Percentiles rank a stretch among this genome's conserved stretches.
Evolutionary conservation across 2,329 filamentous ascomycete species (phyloP).

Genomic region (Scleromitrula shiraiana): DNA sequence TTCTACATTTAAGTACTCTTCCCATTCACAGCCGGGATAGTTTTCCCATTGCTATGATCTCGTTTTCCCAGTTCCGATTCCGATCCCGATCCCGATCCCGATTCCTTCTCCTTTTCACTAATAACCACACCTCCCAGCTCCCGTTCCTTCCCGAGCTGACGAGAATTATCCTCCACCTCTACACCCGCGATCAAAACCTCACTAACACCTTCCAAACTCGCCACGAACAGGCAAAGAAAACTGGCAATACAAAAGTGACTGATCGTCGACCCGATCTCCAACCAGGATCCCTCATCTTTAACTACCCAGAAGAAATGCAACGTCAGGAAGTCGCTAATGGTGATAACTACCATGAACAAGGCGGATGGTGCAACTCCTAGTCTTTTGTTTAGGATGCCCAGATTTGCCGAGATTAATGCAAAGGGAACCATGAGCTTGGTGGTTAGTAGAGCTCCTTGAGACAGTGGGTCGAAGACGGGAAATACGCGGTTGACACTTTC

Average conservation of each 20-base stretch:
- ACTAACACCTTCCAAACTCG: conserved; percentile 76
- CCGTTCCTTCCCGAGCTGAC: conserved; percentile 23
- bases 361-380: conserved; percentile 80
- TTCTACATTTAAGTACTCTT: conserved; percentile 4
- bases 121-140: conserved; percentile 21
- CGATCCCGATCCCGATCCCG: too few relatives aligned
- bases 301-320: conserved; percentile 98
- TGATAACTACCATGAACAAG: conserved; percentile 91
- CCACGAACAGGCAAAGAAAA: conserved; percentile 82
- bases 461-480: conserved; percentile 89
- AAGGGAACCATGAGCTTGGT: conserved; percentile 92
- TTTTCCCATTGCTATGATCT: conserved; percentile 10
- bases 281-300: conserved; percentile 90
- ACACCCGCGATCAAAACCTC: conserved; percentile 76
- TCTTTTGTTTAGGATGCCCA: conserved; percentile 84
- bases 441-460: conserved; percentile 77
- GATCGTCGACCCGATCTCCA: conserved; percentile 96
- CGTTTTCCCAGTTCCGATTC: too few relatives aligned
- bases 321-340: conserved; percentile 82
- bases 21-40: conserved; percentile 9
- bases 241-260: conserved; percentile 93
- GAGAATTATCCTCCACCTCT: conserved; percentile 44
- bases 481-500: conserved; percentile 83
- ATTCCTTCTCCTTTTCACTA: conserved; percentile 10
- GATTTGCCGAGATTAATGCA: conserved; percentile 80